Evolutionary conservation across 108 stramenopile genomes (phyloP).

Genomic region (Discostella pseudostelligera): DNA sequence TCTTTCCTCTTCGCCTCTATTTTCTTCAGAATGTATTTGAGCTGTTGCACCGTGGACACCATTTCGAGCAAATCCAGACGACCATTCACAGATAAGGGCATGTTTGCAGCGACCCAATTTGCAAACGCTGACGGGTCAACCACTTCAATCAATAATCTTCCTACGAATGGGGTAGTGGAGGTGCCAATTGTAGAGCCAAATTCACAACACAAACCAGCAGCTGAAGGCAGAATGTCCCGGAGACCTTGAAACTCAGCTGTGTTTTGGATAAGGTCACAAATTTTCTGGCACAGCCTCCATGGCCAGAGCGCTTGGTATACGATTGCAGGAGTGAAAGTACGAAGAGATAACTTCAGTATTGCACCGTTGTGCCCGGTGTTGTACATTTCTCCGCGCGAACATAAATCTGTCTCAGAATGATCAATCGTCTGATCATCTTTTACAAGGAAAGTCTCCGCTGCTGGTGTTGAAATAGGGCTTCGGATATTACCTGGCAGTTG

Average conservation of each 20-base stretch:
- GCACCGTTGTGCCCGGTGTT: neutral
- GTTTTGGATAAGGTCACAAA: slow-evolving; percentile 35
- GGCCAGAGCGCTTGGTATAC: slow-evolving; percentile 58
- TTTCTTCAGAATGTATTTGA: slow-evolving; percentile 44
- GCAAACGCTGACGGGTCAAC: slow-evolving; percentile 55
- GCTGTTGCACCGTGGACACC: slow-evolving; percentile 47
- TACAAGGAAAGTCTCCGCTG: neutral
- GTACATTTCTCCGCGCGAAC: slow-evolving; percentile 8
- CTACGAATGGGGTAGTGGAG: neutral
- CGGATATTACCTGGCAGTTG: slow-evolving; percentile 30
- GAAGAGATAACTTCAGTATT: slow-evolving; percentile 22
- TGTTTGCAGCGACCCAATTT: slow-evolving; percentile 75
- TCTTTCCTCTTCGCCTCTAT: slow-evolving; percentile 32
- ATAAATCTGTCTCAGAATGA: neutral
- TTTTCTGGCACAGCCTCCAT: slow-evolving; percentile 53
- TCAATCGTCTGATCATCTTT: slow-evolving; percentile 2
- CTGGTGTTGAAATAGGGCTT: slow-evolving; percentile 13
- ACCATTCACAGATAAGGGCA: slow-evolving; percentile 64
- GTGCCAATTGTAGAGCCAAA: neutral
- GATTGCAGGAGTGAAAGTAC: slow-evolving; percentile 26
- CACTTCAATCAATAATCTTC: slow-evolving; percentile 15
- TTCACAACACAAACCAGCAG: slow-evolving; percentile 20
- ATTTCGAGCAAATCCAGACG: slow-evolving; percentile 59
- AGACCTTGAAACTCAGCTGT: slow-evolving; percentile 38
- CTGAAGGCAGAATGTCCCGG: slow-evolving; percentile 40